Base-by-base conservation (phyloP, 2,329 filamentous ascomycete genomes). In the Talaromyces rugulosus region DNA sequence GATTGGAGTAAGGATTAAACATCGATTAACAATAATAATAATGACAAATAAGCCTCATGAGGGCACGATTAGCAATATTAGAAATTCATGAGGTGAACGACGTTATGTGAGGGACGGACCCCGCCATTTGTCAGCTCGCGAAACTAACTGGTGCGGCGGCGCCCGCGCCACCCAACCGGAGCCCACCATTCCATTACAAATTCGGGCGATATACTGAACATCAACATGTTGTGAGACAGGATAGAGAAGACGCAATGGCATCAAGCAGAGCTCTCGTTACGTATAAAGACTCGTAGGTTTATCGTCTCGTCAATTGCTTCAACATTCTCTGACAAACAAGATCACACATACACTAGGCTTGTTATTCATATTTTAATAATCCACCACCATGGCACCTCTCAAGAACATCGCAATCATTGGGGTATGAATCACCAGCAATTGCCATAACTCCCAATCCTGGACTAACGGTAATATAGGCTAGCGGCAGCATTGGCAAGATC, bases 401-500 rank as follows among this genome's bases (percentile, higher is more conserved):
- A 65, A 60, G 16, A 66, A 66, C 40, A 58, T 69, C 42, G 61
- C 58, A 14, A 30, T 69, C 27, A 44, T 68, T 34, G 67, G 68
- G 2, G 68, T 69, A 68, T n/a, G 59, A 61, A 8, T 33, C 36
- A 1, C 9, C 34, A 31, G 27, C 18, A 31, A 33, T 5, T 60
- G 47, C 23, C 23, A 23, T 2, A 23, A 23, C 23, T 23, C 23
- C 23, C 23, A 23, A 23, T 23, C 23, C 23, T 23, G 23, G 23
- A 23, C 23, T 23, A 60, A 18, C 23, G 23, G 23, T 23, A 9
- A 33, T 33, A 27, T 27, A 72, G 70, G 71, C 68, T 52, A 65
- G 64, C 31, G 70, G 70, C 7, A 66, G 56, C 54, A 62, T 73
- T 27, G 68, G 70, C 23, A 64, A 62, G 9, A 65, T 67, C 31